Conservation (phyloP, 2,329 filamentous ascomycete species). For the Fusarium circinatum region DNA sequence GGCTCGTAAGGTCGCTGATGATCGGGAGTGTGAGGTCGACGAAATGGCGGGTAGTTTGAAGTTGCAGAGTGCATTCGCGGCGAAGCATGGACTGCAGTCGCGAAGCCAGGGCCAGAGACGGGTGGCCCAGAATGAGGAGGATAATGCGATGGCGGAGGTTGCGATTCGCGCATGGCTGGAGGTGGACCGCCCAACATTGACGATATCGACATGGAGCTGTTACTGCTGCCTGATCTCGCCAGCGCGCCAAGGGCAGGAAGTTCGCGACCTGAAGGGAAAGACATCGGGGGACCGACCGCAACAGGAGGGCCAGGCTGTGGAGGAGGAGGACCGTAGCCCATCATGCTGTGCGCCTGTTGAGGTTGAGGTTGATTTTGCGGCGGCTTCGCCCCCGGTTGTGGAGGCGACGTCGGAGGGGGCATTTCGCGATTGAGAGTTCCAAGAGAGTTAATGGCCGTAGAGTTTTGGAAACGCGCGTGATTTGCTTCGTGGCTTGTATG, state of each 20-base stretch:
- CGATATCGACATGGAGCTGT: conserved; percentile 70
- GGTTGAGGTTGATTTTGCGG: conserved; percentile 42
- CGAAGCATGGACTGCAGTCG: conserved; percentile 63
- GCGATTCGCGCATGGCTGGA: conserved; percentile 55
- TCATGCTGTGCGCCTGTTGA: conserved; percentile 47
- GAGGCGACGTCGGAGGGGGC: conserved; percentile 59
- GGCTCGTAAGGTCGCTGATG: conserved; percentile 66
- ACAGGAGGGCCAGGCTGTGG: conserved; percentile 56
- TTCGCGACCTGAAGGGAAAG: conserved; percentile 62
- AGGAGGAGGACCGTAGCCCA: conserved; percentile 57
- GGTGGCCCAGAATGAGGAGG: conserved; percentile 54
- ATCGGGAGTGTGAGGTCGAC: conserved; percentile 79
- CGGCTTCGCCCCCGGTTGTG: conserved; percentile 49
- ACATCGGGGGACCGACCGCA: conserved; percentile 55
- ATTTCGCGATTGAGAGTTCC: conserved; percentile 54
- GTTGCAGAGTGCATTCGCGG: conserved; percentile 65
- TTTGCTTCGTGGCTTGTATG: conserved; percentile 47
- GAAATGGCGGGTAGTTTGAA: conserved; percentile 69
- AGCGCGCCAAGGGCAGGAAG: conserved; percentile 63
- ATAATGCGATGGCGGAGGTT: conserved; percentile 54
- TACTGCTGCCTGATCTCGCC: conserved; percentile 56
- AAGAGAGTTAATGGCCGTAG: conserved; percentile 56
- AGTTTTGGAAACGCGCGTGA: conserved; percentile 56
- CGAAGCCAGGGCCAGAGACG: conserved; percentile 58
- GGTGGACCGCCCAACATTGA: conserved; percentile 67